Percentiles rank a stretch among this genome's conserved stretches.
Conservation (phyloP, 495 filamentous ascomycete genomes). For the Xylaria palmicola region DNA sequence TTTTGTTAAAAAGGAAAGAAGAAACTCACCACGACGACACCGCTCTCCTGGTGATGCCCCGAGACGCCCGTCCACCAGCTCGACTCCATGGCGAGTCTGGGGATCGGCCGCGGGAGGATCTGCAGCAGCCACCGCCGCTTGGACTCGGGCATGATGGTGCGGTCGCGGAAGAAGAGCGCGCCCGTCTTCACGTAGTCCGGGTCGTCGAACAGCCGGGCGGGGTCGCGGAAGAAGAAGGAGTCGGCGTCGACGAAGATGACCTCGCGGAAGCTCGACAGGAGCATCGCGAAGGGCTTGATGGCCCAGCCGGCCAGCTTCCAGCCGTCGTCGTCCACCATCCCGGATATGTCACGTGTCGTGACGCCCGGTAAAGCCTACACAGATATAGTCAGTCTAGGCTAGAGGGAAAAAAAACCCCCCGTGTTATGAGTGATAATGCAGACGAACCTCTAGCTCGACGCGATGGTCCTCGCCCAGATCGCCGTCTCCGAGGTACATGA, state of each 20-base stretch:
- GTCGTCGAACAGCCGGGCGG: constrained; percentile 24
- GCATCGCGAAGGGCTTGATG: constrained; percentile 34
- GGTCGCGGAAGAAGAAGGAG: constrained; percentile 31
- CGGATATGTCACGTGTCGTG: constrained; percentile 16
- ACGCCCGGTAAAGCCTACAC: constrained; percentile 13
- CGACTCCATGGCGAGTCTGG: constrained; percentile 22
- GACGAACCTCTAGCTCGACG: constrained; percentile 13
- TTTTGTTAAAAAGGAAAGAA: too few species aligned
- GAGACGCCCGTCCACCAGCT: constrained; percentile 29
- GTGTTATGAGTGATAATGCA: not conserved
- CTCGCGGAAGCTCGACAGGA: constrained; percentile 31
- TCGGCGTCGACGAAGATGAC: constrained; percentile 36
- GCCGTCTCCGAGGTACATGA: constrained; percentile 38
- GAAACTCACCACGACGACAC: constrained; percentile 31
- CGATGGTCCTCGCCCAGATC: constrained; percentile 30
- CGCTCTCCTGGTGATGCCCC: constrained; percentile 31
- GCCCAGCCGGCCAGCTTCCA: constrained; percentile 25
- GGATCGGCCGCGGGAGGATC: constrained; percentile 24
- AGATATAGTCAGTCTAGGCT: not conserved
- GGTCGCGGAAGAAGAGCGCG: constrained; percentile 42
- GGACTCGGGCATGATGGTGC: constrained; percentile 31
- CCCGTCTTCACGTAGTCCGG: constrained; percentile 31
- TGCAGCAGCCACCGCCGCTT: constrained; percentile 29
- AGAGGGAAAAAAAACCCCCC: too few species aligned
- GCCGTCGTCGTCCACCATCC: constrained; percentile 14